A percentile compares a stretch with the other conserved stretches of the same genome.
These are phyloP conservation scores for Colletotrichum sp. DNA, from an alignment of 2,329 filamentous ascomycete species.

Conservation along the genomic window DNA sequence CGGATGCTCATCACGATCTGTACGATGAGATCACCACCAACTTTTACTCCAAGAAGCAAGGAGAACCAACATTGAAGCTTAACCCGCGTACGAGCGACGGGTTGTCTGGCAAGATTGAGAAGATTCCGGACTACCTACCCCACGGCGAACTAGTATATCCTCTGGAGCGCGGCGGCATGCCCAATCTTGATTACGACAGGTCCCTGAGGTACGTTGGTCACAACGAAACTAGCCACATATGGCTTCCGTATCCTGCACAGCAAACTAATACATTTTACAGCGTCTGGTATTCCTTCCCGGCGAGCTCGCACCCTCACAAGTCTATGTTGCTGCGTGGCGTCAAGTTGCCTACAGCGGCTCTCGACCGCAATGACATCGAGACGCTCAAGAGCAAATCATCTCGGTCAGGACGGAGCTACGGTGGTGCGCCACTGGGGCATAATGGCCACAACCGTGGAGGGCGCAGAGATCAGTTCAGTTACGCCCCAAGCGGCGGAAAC, in stretches of 20 bases:
- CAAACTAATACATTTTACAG: slow-evolving; percentile 50
- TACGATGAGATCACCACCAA: slow-evolving; percentile 84
- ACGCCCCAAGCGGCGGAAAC: slow-evolving; percentile 38
- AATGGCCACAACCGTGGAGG: slow-evolving; percentile 50
- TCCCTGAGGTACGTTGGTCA: slow-evolving; percentile 75
- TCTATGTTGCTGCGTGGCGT: slow-evolving; percentile 92
- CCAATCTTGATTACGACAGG: slow-evolving; percentile 81
- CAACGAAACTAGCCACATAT: not conserved
- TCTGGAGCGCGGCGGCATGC: slow-evolving; percentile 73
- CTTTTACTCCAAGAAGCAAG: slow-evolving; percentile 92
- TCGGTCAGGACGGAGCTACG: slow-evolving; percentile 71
- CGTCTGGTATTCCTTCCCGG: slow-evolving; percentile 85
- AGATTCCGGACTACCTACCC: slow-evolving; percentile 83
- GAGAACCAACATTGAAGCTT: slow-evolving; percentile 69
- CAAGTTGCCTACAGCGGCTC: slow-evolving; percentile 71
- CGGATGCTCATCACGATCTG: slow-evolving; percentile 77
- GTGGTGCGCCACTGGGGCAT: slow-evolving; percentile 65
- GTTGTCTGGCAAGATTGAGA: slow-evolving; percentile 79
- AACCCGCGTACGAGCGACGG: slow-evolving; percentile 79
- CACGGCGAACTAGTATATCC: slow-evolving; percentile 83
- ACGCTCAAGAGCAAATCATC: slow-evolving; percentile 70
- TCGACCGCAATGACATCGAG: slow-evolving; percentile 79
- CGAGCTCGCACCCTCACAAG: slow-evolving; percentile 77
- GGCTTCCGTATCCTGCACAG: not conserved
- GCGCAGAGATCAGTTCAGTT: slow-evolving; percentile 56